These are phyloP conservation scores for Pezicula radicicola DNA, from an alignment of 2,329 filamentous ascomycete genomes.

Conservation along the genomic window DNA sequence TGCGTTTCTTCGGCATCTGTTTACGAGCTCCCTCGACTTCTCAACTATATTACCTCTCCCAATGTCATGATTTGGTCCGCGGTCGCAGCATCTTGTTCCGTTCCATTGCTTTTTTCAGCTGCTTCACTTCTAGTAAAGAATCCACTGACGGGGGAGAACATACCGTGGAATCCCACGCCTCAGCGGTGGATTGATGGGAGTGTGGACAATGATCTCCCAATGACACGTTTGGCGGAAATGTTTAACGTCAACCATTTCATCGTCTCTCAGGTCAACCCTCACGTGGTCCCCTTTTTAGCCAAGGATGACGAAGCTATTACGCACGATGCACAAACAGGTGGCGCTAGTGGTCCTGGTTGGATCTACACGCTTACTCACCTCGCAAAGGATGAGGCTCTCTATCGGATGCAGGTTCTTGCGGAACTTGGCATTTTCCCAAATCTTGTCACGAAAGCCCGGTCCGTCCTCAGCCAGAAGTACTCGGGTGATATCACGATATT, in stretches of 20 bases:
- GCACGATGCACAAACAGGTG: conserved; percentile 32
- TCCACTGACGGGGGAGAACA: conserved; percentile 70
- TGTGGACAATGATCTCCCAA: conserved; percentile 90
- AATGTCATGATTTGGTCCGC: conserved; percentile 97
- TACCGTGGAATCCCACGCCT: conserved; percentile 81
- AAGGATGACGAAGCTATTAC: conserved; percentile 60
- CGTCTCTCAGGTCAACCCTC: conserved; percentile 93
- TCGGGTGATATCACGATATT: conserved; percentile 94
- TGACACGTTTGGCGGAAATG: conserved; percentile 86
- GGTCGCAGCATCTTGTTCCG: conserved; percentile 92
- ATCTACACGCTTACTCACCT: conserved; percentile 66
- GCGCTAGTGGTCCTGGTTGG: conserved; percentile 42
- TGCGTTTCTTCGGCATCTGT: conserved; percentile 85
- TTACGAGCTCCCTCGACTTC: conserved; percentile 79
- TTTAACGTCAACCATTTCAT: conserved; percentile 99
- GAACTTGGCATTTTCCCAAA: conserved; percentile 81
- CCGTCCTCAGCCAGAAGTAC: conserved; percentile 85
- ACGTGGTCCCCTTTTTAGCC: conserved; percentile 81
- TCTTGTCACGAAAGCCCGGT: conserved; percentile 71
- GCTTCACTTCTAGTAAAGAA: conserved; percentile 82
- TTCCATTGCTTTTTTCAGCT: conserved; percentile 81
- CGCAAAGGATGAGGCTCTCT: conserved; percentile 75
- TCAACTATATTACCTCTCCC: conserved; percentile 92
- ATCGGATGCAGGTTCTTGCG: conserved; percentile 75
- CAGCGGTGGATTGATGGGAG: conserved; percentile 93